phyloP scores from a whole-genome alignment of 345 rosid genomes.

The Salix viminalis region DNA sequence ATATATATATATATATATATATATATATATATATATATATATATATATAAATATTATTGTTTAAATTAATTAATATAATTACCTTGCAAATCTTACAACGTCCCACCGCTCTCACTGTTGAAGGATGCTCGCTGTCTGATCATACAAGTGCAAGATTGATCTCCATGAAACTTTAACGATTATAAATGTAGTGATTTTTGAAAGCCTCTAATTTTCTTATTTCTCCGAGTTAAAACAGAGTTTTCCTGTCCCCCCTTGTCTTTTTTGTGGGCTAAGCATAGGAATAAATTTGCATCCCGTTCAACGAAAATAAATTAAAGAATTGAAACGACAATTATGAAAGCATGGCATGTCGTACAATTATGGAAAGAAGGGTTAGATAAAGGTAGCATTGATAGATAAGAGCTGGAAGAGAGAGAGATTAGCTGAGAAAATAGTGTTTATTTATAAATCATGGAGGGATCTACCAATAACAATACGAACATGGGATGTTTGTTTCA shows the following conservation, averaged over 20 bases:
- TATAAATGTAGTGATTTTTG: not conserved
- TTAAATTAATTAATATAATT: not conserved
- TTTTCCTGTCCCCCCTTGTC: not conserved
- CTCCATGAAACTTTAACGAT: not conserved
- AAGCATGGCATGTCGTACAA: not conserved
- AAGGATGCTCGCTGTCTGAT: not conserved
- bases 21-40: too few relatives aligned
- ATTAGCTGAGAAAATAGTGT: not conserved
- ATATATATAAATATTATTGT: not conserved
- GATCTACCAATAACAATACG: not conserved
- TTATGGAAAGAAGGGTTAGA: not conserved
- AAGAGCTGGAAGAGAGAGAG: not conserved
- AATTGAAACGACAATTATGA: not conserved
- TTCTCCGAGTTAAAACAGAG: not conserved
- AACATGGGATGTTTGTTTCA: slow-evolving; percentile 13
- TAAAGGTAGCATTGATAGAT: not conserved
- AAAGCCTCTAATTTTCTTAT: not conserved
- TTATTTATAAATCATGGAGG: not conserved
- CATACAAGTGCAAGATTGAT: not conserved
- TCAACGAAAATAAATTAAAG: not conserved
- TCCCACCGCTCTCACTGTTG: not conserved
- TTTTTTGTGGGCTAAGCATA: not conserved
- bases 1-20: too few relatives aligned
- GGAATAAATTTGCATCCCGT: not conserved
- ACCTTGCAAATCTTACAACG: not conserved